These are phyloP conservation scores for Trichomonascus vanleenenianus DNA, from an alignment of 805 yeast species.

Conservation along the genomic window DNA sequence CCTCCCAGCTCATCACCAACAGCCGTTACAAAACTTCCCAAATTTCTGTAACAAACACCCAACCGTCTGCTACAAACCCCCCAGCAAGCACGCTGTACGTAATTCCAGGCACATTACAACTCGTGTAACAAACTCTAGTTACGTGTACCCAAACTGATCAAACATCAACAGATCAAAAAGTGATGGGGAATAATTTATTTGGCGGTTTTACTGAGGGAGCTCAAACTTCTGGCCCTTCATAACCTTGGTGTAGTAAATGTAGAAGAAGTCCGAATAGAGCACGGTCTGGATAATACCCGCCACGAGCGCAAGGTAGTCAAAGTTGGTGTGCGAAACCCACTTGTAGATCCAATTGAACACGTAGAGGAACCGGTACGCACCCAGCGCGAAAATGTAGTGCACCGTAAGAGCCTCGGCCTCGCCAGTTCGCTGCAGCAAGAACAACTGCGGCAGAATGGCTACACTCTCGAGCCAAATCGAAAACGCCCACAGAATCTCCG, in stretches of 20 bases:
- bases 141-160: too few species aligned
- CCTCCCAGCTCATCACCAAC: too few species aligned
- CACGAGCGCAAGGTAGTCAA: slow-evolving; percentile 62
- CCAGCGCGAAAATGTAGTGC: slow-evolving; percentile 91
- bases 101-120: too few species aligned
- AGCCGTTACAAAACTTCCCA: too few species aligned
- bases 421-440: slow-evolving; percentile 82
- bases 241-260: slow-evolving; percentile 74
- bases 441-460: slow-evolving; percentile 88
- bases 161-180: too few species aligned
- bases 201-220: slow-evolving; percentile 55
- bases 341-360: slow-evolving; percentile 95
- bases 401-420: slow-evolving; percentile 80
- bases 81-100: too few species aligned
- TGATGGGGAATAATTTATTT: slow-evolving; percentile 64
- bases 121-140: too few species aligned
- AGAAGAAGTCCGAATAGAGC: slow-evolving; percentile 91
- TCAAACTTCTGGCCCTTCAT: slow-evolving; percentile 71
- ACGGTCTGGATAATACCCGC: slow-evolving; percentile 84
- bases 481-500: slow-evolving; percentile 72
- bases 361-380: slow-evolving; percentile 80
- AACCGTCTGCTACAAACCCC: too few species aligned
- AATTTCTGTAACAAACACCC: too few species aligned
- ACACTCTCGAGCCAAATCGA: slow-evolving; percentile 88
- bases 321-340: slow-evolving; percentile 50